A percentile compares a stretch with the other conserved stretches of the same genome.
These are phyloP conservation scores for Pneumocystis carinii DNA, from an alignment of 1,139 yeast genomes.

Conservation along the genomic window DNA sequence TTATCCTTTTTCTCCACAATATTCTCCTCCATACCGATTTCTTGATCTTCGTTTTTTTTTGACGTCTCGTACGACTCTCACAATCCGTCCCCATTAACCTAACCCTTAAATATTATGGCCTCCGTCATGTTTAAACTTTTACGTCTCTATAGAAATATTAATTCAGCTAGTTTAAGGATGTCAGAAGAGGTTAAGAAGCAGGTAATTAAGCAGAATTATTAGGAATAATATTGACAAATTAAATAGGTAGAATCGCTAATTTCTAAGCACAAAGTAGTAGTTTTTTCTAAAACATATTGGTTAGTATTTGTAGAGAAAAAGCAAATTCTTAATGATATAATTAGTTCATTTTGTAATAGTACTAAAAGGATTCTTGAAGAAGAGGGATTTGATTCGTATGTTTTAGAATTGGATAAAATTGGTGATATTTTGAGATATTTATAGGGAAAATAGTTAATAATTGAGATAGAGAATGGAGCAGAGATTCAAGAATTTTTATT, in stretches of 20 bases:
- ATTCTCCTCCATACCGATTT: not conserved
- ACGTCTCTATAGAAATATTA: not conserved
- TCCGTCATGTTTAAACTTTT: no score
- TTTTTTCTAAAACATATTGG: constrained; percentile 6
- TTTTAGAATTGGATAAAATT: constrained; percentile 49
- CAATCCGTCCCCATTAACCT: no score
- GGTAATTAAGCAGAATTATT: not conserved
- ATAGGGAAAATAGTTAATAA: constrained; percentile 17
- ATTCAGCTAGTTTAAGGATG: not conserved
- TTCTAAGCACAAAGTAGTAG: not conserved
- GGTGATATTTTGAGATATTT: constrained; percentile 14
- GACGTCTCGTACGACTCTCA: no score
- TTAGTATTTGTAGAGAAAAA: not conserved
- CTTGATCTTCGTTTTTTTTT: no score
- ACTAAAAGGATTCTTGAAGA: constrained; percentile 44
- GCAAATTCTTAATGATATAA: not conserved
- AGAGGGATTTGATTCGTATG: constrained; percentile 39
- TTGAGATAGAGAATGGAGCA: constrained; percentile 55
- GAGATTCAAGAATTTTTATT: constrained; percentile 65
- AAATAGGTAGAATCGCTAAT: constrained; percentile 2
- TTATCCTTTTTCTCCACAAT: not conserved
- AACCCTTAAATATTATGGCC: no score
- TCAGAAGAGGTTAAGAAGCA: not conserved
- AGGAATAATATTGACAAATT: not conserved
- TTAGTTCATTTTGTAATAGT: constrained; percentile 54